phyloP scores from a whole-genome alignment of 2,329 filamentous ascomycete genomes.

The Arthrinium phaeospermum region DNA sequence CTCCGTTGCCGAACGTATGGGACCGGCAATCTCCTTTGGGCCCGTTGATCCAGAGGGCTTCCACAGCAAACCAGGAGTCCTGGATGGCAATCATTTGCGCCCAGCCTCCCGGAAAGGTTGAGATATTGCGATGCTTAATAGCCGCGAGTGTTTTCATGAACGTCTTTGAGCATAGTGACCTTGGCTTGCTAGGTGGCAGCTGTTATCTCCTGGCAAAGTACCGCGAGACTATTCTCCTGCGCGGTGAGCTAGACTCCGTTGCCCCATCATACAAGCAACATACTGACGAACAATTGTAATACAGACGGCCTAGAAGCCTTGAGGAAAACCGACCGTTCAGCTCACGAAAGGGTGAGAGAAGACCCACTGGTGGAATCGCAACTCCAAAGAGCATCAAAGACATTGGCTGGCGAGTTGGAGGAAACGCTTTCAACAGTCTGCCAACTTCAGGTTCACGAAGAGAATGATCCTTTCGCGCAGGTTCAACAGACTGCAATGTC shows the following conservation, averaged over 20 bases:
- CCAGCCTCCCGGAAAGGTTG: not conserved
- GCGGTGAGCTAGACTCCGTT: not conserved
- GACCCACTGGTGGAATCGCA: not conserved
- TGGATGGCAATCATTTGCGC: not conserved
- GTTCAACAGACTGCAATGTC: not conserved
- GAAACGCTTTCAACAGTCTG: not conserved
- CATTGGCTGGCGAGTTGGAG: not conserved
- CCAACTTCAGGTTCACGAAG: not conserved
- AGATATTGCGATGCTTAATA: not conserved
- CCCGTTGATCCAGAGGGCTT: not conserved
- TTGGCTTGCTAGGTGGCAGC: not conserved
- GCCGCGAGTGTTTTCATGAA: not conserved
- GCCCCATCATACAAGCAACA: not conserved
- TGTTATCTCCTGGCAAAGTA: not conserved
- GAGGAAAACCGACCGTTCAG: not conserved
- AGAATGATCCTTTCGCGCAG: not conserved
- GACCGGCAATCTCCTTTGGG: not conserved
- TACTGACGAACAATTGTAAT: not conserved
- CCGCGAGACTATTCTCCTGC: not conserved
- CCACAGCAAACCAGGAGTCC: not conserved
- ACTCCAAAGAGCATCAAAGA: not conserved
- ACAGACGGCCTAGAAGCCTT: not conserved
- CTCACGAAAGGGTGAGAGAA: not conserved
- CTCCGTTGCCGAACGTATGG: not conserved
- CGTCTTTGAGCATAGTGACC: not conserved